Evolutionary conservation across 352 stramenopile genomes (phyloP).

Genomic region (Pythium sukuiense): DNA sequence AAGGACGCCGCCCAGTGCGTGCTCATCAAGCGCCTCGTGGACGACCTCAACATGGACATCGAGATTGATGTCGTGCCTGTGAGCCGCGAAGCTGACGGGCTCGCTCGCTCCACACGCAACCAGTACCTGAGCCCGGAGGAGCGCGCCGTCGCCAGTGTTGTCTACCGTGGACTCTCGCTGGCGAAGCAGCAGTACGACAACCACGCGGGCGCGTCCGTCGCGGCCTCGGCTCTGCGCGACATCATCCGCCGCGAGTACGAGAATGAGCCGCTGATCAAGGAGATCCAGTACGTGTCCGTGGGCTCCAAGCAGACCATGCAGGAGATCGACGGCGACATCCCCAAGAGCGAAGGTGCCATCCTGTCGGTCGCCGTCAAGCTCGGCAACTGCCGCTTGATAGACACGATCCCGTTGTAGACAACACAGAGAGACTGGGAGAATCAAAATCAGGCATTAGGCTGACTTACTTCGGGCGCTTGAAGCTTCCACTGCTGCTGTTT

Average conservation of each 20-base stretch:
- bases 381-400: slow-evolving; percentile 96
- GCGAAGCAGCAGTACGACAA: slow-evolving; percentile 48
- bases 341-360: slow-evolving; percentile 70
- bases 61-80: slow-evolving; percentile 92
- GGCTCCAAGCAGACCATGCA: slow-evolving; percentile 95
- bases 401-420: slow-evolving; percentile 92
- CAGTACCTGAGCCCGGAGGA: slow-evolving; percentile 94
- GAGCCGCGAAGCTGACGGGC: slow-evolving; percentile 92
- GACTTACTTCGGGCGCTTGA: slow-evolving; percentile 22
- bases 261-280: slow-evolving; percentile 87
- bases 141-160: slow-evolving; percentile 79
- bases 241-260: slow-evolving; percentile 60
- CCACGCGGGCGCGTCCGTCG: slow-evolving; percentile 26
- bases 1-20: slow-evolving; percentile 99
- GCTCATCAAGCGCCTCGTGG: slow-evolving; percentile 94
- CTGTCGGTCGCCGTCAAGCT: slow-evolving; percentile 95
- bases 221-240: slow-evolving; percentile 41
- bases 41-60: slow-evolving; percentile 96
- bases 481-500: neutral
- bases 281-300: slow-evolving; percentile 97
- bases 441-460: neutral
- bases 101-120: slow-evolving; percentile 98
- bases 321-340: slow-evolving; percentile 77
- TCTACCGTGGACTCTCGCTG: slow-evolving; percentile 80
- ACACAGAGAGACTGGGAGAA: slow-evolving; percentile 2